Evolutionary conservation across 2,329 filamentous ascomycete genomes (phyloP).

Genomic region (Aspergillus fumigatiaffinis): DNA sequence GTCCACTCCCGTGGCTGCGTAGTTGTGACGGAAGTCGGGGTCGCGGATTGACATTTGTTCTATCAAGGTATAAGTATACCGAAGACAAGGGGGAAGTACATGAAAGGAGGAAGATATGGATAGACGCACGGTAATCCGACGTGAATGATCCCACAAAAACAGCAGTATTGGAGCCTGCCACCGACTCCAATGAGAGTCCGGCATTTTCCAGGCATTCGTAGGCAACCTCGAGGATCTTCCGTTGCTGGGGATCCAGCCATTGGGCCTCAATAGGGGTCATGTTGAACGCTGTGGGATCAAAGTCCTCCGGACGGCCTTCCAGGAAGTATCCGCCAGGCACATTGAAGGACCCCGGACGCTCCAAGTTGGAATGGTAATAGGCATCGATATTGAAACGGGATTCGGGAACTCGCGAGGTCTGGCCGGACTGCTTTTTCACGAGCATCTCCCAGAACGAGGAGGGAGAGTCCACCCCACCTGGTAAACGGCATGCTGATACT

Average conservation of each 20-base stretch:
- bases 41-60: conserved; percentile 14
- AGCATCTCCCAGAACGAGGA: neutral
- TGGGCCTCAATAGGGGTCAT: conserved; percentile 15
- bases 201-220: conserved; percentile 22
- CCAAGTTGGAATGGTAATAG: neutral
- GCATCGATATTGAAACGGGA: neutral
- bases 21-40: conserved; percentile 2
- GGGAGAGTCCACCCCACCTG: neutral
- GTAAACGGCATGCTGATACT: neutral
- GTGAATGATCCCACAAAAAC: conserved; percentile 18
- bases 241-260: conserved; percentile 24
- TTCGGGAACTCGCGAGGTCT: neutral
- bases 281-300: conserved; percentile 23
- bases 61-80: neutral
- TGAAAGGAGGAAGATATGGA: too few species aligned
- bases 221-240: conserved; percentile 22
- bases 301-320: neutral
- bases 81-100: too few species aligned
- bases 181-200: conserved; percentile 11
- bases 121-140: conserved; percentile 8
- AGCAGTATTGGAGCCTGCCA: conserved; percentile 14
- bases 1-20: conserved; percentile 6
- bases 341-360: neutral
- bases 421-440: neutral
- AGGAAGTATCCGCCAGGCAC: neutral